Evolutionary conservation across 2,329 filamentous ascomycete species (phyloP).

Genomic region (Chlorencoelia australis): DNA sequence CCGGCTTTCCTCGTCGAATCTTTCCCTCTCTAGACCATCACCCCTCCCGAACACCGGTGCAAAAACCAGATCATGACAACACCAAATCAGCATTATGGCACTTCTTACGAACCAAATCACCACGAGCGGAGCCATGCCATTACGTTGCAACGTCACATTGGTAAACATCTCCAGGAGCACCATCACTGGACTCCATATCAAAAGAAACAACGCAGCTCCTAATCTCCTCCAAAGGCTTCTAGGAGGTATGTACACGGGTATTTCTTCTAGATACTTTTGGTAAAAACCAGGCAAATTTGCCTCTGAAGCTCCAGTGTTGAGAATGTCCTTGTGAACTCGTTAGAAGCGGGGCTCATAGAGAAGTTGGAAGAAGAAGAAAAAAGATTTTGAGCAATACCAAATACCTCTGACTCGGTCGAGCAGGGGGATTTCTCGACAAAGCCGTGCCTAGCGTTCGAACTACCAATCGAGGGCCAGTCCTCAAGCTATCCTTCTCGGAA

Average conservation of each 20-base stretch:
- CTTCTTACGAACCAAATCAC: conserved; percentile 1
- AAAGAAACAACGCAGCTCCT: conserved; percentile 1
- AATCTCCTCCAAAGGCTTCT: neutral
- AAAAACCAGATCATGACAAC: conserved; percentile 1
- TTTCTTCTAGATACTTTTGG: neutral
- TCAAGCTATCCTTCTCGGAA: neutral
- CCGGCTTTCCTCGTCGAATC: neutral
- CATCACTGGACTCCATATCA: conserved; percentile 3
- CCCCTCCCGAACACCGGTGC: conserved; percentile 1
- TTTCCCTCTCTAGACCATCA: neutral
- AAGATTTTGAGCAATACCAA: neutral
- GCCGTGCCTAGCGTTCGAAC: conserved; percentile 3
- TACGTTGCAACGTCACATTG: neutral
- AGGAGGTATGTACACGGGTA: neutral
- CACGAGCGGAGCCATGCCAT: neutral
- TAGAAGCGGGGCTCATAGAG: no score
- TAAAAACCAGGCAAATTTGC: neutral
- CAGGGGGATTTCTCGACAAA: neutral
- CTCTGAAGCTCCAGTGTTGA: neutral
- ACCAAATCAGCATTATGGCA: conserved; percentile 1
- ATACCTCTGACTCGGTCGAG: conserved; percentile 3
- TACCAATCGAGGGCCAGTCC: neutral
- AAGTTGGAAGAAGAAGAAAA: neutral
- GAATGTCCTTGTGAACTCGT: neutral
- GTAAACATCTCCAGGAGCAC: conserved; percentile 4